A percentile compares a stretch with the other conserved stretches of the same genome.
Conservation (phyloP, 805 yeast species). For the Soucietia sequanensis region DNA sequence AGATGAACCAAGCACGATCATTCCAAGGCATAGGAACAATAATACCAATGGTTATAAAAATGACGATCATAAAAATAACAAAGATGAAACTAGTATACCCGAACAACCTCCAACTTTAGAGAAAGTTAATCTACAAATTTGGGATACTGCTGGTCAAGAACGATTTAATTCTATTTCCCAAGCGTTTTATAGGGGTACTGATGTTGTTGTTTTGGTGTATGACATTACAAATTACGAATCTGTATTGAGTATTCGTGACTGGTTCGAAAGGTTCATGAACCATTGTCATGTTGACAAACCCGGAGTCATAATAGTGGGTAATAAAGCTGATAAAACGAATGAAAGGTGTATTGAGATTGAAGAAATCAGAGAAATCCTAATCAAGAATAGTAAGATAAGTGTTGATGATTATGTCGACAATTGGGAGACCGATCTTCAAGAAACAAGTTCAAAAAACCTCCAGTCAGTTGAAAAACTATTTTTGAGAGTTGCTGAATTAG, state of each 20-base stretch:
- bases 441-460: slow-evolving; percentile 30
- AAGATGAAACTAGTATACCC: not conserved
- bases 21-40: not conserved
- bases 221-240: slow-evolving; percentile 54
- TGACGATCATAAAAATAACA: not conserved
- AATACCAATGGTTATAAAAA: no score
- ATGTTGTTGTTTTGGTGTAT: slow-evolving; percentile 52
- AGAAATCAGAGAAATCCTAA: slow-evolving; percentile 35
- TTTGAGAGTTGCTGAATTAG: slow-evolving; percentile 35
- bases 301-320: slow-evolving; percentile 52
- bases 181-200: slow-evolving; percentile 60
- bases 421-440: slow-evolving; percentile 34
- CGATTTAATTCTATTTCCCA: slow-evolving; percentile 48
- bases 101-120: slow-evolving; percentile 4
- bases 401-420: slow-evolving; percentile 27
- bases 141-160: slow-evolving; percentile 52
- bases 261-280: slow-evolving; percentile 50
- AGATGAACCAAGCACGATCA: not conserved
- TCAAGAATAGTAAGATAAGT: slow-evolving; percentile 15
- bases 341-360: slow-evolving; percentile 36
- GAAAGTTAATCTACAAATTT: slow-evolving; percentile 50
- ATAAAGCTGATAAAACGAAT: slow-evolving; percentile 41
- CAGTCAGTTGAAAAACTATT: slow-evolving; percentile 34
- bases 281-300: slow-evolving; percentile 49
- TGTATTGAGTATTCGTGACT: slow-evolving; percentile 43